A percentile compares a stretch with the other conserved stretches of the same genome.
Evolutionary conservation across 2,329 filamentous ascomycete species (phyloP).

Genomic region (Pseudogymnoascus sp.): DNA sequence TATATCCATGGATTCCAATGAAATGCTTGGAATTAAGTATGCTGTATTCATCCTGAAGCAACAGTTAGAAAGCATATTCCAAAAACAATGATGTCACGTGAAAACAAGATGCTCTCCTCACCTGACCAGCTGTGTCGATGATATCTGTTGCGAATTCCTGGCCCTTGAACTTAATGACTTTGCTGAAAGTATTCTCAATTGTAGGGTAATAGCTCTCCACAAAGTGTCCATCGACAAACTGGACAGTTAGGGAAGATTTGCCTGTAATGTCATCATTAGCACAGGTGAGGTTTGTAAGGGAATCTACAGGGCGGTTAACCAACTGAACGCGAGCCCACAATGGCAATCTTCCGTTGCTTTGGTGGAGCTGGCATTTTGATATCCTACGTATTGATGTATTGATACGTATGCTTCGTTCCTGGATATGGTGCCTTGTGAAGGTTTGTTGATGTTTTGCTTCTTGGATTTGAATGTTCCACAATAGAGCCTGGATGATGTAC

Average conservation of each 20-base stretch:
- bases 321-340: conserved; percentile 89
- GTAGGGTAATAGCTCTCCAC: conserved; percentile 99
- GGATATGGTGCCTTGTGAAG: background rate
- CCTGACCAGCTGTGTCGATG: conserved; percentile 94
- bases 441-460: conserved; percentile 7
- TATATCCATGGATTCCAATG: conserved; percentile 97
- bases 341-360: conserved; percentile 91
- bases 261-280: conserved; percentile 45
- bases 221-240: conserved; percentile 95
- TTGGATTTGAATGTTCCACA: background rate
- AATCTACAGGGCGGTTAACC: conserved; percentile 49
- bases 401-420: conserved; percentile 3
- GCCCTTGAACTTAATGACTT: conserved; percentile 84
- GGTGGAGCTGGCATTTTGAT: conserved; percentile 30
- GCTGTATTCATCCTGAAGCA: conserved; percentile 82
- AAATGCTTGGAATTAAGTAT: conserved; percentile 98
- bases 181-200: conserved; percentile 98
- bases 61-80: conserved; percentile 15
- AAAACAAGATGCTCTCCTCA: conserved; percentile 35
- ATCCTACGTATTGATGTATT: background rate
- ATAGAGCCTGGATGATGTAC: conserved; percentile 2
- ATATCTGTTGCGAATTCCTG: conserved; percentile 96
- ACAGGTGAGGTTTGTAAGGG: background rate
- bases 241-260: conserved; percentile 94
- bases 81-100: conserved; percentile 13